These are phyloP conservation scores for Epichloe sibirici DNA, from an alignment of 2,329 filamentous ascomycete species.

Conservation along the genomic window DNA sequence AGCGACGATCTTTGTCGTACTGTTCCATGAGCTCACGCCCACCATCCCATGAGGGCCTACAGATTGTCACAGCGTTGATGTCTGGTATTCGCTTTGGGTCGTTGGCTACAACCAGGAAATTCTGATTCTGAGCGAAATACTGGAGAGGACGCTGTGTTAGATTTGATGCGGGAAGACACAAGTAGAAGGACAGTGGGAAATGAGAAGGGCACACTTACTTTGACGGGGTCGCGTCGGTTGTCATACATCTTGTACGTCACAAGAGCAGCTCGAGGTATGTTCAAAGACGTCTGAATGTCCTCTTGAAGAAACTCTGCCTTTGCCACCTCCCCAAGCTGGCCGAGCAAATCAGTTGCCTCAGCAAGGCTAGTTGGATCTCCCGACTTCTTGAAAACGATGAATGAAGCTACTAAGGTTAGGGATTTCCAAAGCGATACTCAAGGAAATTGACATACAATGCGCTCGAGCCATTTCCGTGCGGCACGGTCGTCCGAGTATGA, in stretches of 20 bases:
- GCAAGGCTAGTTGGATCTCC: slow-evolving; percentile 24
- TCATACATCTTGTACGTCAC: slow-evolving; percentile 41
- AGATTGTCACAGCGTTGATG: not conserved
- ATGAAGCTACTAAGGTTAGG: slow-evolving; percentile 31
- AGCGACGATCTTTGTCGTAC: slow-evolving; percentile 32
- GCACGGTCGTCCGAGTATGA: slow-evolving; percentile 43
- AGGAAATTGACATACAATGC: slow-evolving; percentile 40
- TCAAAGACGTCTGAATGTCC: slow-evolving; percentile 20
- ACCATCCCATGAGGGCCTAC: not conserved
- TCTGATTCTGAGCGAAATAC: slow-evolving; percentile 6
- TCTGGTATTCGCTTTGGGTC: slow-evolving; percentile 9
- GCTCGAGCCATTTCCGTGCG: slow-evolving; percentile 49
- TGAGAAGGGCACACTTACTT: slow-evolving; percentile 24
- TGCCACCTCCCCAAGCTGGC: slow-evolving; percentile 30
- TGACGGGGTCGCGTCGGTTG: slow-evolving; percentile 33
- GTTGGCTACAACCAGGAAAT: slow-evolving; percentile 16
- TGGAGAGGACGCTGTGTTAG: not conserved
- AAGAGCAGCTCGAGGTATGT: slow-evolving; percentile 27
- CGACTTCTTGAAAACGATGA: slow-evolving; percentile 29
- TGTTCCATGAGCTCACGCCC: slow-evolving; percentile 15
- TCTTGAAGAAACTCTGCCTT: slow-evolving; percentile 24
- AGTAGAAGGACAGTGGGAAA: not conserved
- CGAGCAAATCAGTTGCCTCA: slow-evolving; percentile 33
- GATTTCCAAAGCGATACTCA: not conserved
- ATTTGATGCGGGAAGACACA: not conserved